A percentile compares a stretch with the other conserved stretches of the same genome.
These are phyloP conservation scores for Backusella circina DNA, from an alignment of 192 early-diverging fungal species.

Conservation along the genomic window DNA sequence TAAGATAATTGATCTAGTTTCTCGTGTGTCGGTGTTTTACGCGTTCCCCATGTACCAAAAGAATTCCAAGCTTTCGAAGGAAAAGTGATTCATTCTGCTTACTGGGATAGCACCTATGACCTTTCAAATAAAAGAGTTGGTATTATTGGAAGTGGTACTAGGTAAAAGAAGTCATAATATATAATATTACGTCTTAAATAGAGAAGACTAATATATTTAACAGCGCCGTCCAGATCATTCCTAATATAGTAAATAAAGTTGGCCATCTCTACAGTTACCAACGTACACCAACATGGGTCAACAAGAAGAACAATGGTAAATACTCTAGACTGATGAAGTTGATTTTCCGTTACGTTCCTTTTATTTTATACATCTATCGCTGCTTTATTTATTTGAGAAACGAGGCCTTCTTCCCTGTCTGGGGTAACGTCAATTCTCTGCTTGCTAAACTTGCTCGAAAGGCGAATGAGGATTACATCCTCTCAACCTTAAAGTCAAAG, in stretches of 20 bases:
- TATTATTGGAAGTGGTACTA: conserved; percentile 46
- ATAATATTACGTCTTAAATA: too few species aligned
- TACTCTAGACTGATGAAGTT: conserved; percentile 34
- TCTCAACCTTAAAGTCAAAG: not conserved
- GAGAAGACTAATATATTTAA: not conserved
- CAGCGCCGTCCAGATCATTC: conserved; percentile 48
- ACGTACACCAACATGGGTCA: conserved; percentile 46
- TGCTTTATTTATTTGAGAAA: not conserved
- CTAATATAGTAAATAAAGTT: conserved; percentile 40
- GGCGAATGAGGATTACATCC: not conserved
- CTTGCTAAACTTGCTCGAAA: not conserved
- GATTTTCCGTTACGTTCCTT: conserved; percentile 41
- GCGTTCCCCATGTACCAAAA: conserved; percentile 44
- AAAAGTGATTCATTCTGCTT: conserved; percentile 46
- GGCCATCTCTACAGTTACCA: conserved; percentile 42
- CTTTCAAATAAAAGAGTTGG: conserved; percentile 44
- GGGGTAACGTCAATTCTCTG: not conserved
- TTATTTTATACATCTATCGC: conserved; percentile 29
- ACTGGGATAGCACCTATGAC: conserved; percentile 43
- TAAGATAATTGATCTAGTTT: conserved; percentile 21
- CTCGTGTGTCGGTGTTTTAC: conserved; percentile 45
- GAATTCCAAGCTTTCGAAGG: conserved; percentile 51
- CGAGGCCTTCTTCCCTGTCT: not conserved
- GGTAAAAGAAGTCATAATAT: conserved; percentile 33
- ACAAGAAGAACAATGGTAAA: conserved; percentile 29